Base-by-base conservation (phyloP, 2,329 filamentous ascomycete genomes). In the Cordyceps tenuipes region DNA sequence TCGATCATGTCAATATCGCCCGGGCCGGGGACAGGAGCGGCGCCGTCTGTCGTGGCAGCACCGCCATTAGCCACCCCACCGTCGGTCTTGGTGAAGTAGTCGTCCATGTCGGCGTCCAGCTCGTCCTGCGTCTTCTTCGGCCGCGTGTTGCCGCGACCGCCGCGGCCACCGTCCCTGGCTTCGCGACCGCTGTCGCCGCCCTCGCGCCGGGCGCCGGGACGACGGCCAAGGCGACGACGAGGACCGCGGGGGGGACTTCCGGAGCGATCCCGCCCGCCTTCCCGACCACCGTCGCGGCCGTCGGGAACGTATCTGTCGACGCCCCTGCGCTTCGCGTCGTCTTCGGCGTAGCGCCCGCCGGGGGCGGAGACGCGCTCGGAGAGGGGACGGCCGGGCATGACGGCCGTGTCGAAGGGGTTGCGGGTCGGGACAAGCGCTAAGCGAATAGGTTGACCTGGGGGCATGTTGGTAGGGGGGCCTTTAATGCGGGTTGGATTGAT, bases 81-180 rank as follows among this genome's bases (percentile, higher is more conserved):
- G 53, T 67, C 67, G 56, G 66, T 62, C 29, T 76, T 77, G 34
- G 82, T 86, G 78, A 91, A 97, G 73, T 97, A 97, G 70, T 96
- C 90, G 34, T 87, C 91, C 92, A 97, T 97, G 75, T 97, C 92
- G n/a, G 90, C 90, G 71, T 97, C 92, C 46, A 97, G 79, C 71
- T 97, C 90, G 67, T 96, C 90, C 66, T 91, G 88, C 0, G 92
- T 96, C 82, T 96, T 96, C 74, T 85, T 88, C 2, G 85, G 80
- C 53, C 90, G 82, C 44, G 82, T 81, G 57, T 78, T 75, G 23
- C 73, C 72, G 26, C 75, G 71, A 46, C 72, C 73, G 23, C 72
- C 73, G 29, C 75, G 71, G 15, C 72, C 55, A 15, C 73, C 55
- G 5, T 72, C 70, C 51, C 63, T 61, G 17, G 7, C 34, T 36